Conservation (phyloP, 352 stramenopile species). For the Saprolegnia diclina region DNA sequence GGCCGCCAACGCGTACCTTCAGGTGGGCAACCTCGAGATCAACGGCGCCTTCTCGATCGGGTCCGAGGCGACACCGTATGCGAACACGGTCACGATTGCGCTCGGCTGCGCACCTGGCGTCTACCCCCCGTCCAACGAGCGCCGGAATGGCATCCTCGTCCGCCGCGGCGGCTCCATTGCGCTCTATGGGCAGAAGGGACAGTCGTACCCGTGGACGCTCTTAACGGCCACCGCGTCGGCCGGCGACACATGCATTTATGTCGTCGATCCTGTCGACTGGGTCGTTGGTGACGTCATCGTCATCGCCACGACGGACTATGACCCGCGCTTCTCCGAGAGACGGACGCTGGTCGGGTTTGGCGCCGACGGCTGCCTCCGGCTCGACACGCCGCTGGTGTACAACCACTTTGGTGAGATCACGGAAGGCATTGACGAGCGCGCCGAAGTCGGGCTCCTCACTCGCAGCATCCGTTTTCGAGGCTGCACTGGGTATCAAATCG, state of each 20-base stretch:
- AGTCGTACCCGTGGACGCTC: slow-evolving; percentile 32
- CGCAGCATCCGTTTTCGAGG: slow-evolving; percentile 55
- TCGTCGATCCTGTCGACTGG: slow-evolving; percentile 34
- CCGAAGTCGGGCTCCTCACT: slow-evolving; percentile 51
- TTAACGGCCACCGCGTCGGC: slow-evolving; percentile 28
- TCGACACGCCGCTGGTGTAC: slow-evolving; percentile 34
- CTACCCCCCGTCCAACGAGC: slow-evolving; percentile 30
- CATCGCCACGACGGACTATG: slow-evolving; percentile 39
- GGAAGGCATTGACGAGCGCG: slow-evolving; percentile 45
- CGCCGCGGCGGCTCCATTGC: slow-evolving; percentile 31
- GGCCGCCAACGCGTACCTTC: slow-evolving; percentile 27
- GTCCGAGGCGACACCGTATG: slow-evolving; percentile 30
- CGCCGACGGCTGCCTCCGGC: slow-evolving; percentile 24
- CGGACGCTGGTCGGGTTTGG: slow-evolving; percentile 33
- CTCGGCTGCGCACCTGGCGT: slow-evolving; percentile 31
- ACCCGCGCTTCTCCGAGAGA: slow-evolving; percentile 38
- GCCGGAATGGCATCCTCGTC: slow-evolving; percentile 40
- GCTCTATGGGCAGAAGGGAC: slow-evolving; percentile 36
- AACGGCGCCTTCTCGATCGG: slow-evolving; percentile 35
- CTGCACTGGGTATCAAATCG: slow-evolving; percentile 28
- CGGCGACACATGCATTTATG: slow-evolving; percentile 29
- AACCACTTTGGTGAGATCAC: slow-evolving; percentile 39
- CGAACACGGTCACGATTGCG: slow-evolving; percentile 37
- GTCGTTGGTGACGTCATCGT: slow-evolving; percentile 40
- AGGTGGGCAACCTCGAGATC: slow-evolving; percentile 35